These are phyloP conservation scores for Parasitella parasitica DNA, from an alignment of 371 early-diverging fungal species.

Conservation along the genomic window DNA sequence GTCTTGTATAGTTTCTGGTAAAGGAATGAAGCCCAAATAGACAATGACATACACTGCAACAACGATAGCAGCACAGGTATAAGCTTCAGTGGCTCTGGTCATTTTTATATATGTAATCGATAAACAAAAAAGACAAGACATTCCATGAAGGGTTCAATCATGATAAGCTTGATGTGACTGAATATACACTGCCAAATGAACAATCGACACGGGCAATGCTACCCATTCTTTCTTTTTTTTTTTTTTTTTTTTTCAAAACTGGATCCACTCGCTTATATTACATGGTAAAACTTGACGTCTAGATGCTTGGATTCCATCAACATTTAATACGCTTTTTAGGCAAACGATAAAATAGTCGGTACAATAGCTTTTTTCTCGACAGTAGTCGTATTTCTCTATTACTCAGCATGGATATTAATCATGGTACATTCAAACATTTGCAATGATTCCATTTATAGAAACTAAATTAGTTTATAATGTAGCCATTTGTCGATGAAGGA, in stretches of 20 bases:
- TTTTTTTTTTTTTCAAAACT: not conserved
- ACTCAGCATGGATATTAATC: constrained; percentile 87
- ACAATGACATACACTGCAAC: constrained; percentile 46
- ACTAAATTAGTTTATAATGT: not conserved
- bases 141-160: not conserved
- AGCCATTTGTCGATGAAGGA: constrained; percentile 92
- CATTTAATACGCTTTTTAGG: constrained; percentile 1
- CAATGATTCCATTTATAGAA: not conserved
- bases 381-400: constrained; percentile 79
- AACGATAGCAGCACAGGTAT: constrained; percentile 44
- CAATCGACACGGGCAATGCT: not conserved
- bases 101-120: constrained; percentile 23
- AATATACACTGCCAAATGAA: not conserved
- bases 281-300: constrained; percentile 1
- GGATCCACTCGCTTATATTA: not conserved
- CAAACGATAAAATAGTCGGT: constrained; percentile 82
- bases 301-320: no score
- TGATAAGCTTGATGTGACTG: no score
- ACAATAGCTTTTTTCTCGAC: constrained; percentile 70
- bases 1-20: constrained; percentile 57
- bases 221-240: not conserved
- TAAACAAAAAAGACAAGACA: not conserved
- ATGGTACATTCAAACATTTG: constrained; percentile 59
- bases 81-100: constrained; percentile 68
- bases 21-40: constrained; percentile 55